These are phyloP conservation scores for Paecilomyces sp. DNA, from an alignment of 2,329 filamentous ascomycete genomes.

Conservation along the genomic window DNA sequence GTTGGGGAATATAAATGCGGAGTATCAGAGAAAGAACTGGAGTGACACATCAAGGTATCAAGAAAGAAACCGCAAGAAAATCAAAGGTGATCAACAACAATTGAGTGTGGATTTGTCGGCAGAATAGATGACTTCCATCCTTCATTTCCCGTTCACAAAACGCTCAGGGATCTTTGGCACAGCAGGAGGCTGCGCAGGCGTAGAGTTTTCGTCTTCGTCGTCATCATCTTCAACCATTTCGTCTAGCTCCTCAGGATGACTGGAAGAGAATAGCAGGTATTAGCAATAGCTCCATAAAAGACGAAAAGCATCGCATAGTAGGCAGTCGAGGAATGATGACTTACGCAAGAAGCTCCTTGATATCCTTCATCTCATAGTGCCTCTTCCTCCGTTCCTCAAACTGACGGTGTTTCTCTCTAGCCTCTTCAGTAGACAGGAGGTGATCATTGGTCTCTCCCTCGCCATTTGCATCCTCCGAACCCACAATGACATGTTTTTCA, in stretches of 20 bases:
- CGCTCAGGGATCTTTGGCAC: constrained; percentile 26
- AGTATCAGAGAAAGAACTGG: neutral
- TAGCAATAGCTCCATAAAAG: constrained; percentile 4
- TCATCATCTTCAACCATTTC: constrained; percentile 52
- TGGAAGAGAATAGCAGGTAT: constrained; percentile 9
- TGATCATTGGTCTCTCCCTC: constrained; percentile 29
- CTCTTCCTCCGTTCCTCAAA: constrained; percentile 91
- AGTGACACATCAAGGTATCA: neutral
- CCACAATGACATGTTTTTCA: constrained; percentile 78
- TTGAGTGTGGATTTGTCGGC: neutral
- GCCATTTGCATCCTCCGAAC: constrained; percentile 33
- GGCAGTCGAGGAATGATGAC: constrained; percentile 15
- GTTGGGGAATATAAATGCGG: neutral
- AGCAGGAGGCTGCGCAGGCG: constrained; percentile 16
- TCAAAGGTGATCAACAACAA: neutral
- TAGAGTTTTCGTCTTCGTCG: constrained; percentile 13
- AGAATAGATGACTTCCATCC: neutral
- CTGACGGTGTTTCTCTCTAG: constrained; percentile 80
- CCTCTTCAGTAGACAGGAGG: constrained; percentile 60
- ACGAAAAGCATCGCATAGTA: neutral
- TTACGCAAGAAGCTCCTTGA: constrained; percentile 77
- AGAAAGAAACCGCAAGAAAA: neutral
- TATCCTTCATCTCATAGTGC: constrained; percentile 98
- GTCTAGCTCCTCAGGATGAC: constrained; percentile 59
- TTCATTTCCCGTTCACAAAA: constrained; percentile 14